phyloP scores from a whole-genome alignment of 257 asterid genomes.

The Lycium ferocissimum region DNA sequence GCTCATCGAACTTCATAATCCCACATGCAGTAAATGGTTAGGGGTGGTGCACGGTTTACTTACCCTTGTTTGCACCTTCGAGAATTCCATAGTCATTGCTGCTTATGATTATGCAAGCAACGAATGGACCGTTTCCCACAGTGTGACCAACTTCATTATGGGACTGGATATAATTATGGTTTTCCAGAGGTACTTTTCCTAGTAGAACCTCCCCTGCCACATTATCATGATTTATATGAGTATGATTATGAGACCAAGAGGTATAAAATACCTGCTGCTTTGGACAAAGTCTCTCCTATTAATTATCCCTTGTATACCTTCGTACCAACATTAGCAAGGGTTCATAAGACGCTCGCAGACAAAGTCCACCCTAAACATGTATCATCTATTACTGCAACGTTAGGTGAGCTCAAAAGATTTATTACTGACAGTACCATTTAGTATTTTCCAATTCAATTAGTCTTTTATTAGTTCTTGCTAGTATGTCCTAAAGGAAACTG shows the following conservation, averaged over 20 bases:
- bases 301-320: background rate
- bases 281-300: background rate
- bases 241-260: background rate
- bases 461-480: background rate
- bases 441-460: background rate
- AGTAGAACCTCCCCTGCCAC: background rate
- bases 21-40: background rate
- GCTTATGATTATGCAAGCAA: background rate
- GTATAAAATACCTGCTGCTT: background rate
- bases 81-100: background rate
- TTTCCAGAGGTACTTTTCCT: background rate
- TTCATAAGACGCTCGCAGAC: background rate
- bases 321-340: background rate
- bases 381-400: background rate
- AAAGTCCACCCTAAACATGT: background rate
- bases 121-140: background rate
- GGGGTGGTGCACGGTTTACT: background rate
- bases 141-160: background rate
- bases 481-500: background rate
- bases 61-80: background rate
- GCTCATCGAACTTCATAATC: background rate
- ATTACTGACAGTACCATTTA: background rate
- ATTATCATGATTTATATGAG: background rate
- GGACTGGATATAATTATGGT: background rate
- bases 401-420: background rate